Evolutionary conservation across 805 yeast species (phyloP).

Genomic region (Vanderwaltozyma yarrowii): DNA sequence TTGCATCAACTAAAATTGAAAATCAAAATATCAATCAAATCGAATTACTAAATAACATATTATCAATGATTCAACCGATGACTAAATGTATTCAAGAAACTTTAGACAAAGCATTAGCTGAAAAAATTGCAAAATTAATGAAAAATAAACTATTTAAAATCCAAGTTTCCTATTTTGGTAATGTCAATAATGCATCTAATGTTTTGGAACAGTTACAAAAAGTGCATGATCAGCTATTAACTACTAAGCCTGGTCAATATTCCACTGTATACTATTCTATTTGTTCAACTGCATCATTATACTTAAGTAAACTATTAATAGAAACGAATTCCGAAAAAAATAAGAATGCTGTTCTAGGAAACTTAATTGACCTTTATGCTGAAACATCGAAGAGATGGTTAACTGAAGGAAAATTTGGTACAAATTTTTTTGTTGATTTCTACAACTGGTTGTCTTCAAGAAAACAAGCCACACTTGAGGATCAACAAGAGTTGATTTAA

Average conservation of each 20-base stretch:
- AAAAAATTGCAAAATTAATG: conserved; percentile 63
- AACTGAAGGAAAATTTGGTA: conserved; percentile 13
- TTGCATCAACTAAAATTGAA: conserved; percentile 5
- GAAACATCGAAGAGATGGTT: conserved; percentile 55
- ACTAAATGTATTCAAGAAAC: conserved; percentile 55
- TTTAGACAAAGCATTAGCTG: conserved; percentile 57
- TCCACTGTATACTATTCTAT: conserved; percentile 42
- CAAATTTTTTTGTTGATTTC: conserved; percentile 54
- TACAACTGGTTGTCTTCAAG: conserved; percentile 68
- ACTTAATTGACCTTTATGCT: conserved; percentile 47
- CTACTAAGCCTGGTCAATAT: conserved; percentile 29
- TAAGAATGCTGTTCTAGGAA: conserved; percentile 31
- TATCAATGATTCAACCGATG: conserved; percentile 45
- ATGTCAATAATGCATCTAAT: background rate
- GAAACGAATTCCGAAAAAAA: conserved; percentile 16
- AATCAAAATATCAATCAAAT: background rate
- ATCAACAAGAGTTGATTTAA: too few relatives aligned
- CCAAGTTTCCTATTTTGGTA: conserved; percentile 20
- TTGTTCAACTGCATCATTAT: conserved; percentile 41
- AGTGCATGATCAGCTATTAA: conserved; percentile 35
- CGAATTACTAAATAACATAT: conserved; percentile 25
- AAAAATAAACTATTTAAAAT: conserved; percentile 49
- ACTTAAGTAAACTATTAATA: conserved; percentile 47
- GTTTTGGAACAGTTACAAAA: conserved; percentile 25
- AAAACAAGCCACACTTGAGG: conserved; percentile 14